Percentiles rank a stretch among this genome's conserved stretches.
phyloP scores from a whole-genome alignment of 352 stramenopile genomes.

The Stramenopiles sp. region DNA sequence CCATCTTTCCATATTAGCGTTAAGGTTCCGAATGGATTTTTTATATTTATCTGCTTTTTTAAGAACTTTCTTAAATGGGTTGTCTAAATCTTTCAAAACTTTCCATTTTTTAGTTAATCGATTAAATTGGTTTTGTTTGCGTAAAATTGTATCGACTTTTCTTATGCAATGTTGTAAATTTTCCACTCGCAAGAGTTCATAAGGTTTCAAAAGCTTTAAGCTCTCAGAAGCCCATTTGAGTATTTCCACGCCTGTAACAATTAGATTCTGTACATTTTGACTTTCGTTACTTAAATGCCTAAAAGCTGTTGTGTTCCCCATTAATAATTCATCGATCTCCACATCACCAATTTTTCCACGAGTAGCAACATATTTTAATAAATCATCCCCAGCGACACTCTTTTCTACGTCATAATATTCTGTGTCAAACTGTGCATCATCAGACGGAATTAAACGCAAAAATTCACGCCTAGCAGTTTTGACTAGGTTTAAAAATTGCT shows the following conservation, averaged over 20 bases:
- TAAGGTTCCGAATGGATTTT: neutral
- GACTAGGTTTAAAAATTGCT: neutral
- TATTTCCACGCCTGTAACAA: neutral
- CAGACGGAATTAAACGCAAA: neutral
- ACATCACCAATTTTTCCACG: neutral
- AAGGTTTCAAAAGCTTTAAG: neutral
- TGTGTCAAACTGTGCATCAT: neutral
- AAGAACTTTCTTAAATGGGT: neutral
- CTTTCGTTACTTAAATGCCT: neutral
- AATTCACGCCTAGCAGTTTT: neutral
- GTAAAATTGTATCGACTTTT: neutral
- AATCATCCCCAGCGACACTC: neutral
- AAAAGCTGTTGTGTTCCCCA: neutral
- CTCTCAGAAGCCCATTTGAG: neutral
- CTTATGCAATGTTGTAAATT: neutral
- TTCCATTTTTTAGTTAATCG: neutral
- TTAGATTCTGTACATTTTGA: neutral
- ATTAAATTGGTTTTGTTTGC: neutral
- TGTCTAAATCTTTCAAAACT: neutral
- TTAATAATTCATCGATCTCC: neutral
- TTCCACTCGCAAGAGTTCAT: neutral
- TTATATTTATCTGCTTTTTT: neutral
- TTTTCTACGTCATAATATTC: neutral
- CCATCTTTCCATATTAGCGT: neutral
- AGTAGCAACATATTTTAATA: neutral